These are phyloP conservation scores for Tylopilus vinaceipallidus DNA, from an alignment of 768 basidiomycete species.

Conservation along the genomic window DNA sequence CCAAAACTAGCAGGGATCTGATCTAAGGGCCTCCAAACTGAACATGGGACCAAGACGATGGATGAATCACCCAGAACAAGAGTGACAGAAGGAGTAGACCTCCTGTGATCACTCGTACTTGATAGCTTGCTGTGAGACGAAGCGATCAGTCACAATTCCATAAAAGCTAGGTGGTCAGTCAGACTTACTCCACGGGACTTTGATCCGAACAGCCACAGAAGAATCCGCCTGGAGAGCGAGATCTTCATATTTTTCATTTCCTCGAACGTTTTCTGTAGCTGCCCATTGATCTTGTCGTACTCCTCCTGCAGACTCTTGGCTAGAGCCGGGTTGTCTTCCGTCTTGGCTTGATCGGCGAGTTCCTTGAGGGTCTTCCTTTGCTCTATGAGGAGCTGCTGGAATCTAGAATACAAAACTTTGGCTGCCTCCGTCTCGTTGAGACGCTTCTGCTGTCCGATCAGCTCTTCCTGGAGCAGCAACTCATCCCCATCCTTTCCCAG, in stretches of 20 bases:
- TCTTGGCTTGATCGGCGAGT: conserved; percentile 19
- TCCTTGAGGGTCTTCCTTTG: conserved; percentile 14
- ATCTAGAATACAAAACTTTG: conserved; percentile 15
- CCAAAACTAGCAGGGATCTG: no score
- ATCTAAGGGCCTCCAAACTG: no score
- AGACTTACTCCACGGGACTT: conserved; percentile 12
- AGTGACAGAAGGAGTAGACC: background rate
- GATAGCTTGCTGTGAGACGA: conserved; percentile 1
- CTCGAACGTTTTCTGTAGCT: conserved; percentile 20
- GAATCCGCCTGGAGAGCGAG: conserved; percentile 8
- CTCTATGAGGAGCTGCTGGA: conserved; percentile 17
- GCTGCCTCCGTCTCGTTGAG: conserved; percentile 25
- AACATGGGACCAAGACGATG: no score
- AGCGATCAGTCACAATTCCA: background rate
- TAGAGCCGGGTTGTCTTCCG: conserved; percentile 9
- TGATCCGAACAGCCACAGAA: conserved; percentile 4
- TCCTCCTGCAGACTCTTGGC: conserved; percentile 12
- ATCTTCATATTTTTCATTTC: conserved; percentile 22
- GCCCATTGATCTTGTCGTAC: conserved; percentile 3
- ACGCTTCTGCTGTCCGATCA: conserved; percentile 8
- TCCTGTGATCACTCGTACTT: background rate
- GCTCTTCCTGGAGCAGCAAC: conserved; percentile 22
- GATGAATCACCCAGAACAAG: no score
- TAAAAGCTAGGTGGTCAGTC: background rate
- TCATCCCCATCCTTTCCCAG: background rate